phyloP scores from a whole-genome alignment of 768 basidiomycete genomes.

The Pleurotus cornucopiae region DNA sequence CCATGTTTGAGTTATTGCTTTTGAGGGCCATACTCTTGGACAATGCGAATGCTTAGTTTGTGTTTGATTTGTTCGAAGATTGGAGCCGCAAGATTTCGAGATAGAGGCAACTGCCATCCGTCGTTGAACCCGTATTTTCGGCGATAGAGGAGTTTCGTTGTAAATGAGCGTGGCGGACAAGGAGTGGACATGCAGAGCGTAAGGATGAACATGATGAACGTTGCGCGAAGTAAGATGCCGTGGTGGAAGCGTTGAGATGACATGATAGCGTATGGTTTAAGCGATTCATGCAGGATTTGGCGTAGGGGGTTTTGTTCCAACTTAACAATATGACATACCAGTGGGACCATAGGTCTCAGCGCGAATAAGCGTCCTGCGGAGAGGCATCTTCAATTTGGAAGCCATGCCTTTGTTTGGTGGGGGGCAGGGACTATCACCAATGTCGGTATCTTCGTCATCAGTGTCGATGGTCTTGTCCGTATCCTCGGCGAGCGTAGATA shows the following conservation, averaged over 20 bases:
- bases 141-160: not conserved
- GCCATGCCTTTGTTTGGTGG: constrained; percentile 58
- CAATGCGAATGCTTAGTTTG: not conserved
- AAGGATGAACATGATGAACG: not conserved
- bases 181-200: constrained; percentile 2
- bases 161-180: not conserved
- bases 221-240: constrained; percentile 2
- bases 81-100: not conserved
- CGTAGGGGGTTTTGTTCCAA: not conserved
- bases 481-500: constrained; percentile 67
- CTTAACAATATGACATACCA: constrained; percentile 44
- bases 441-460: constrained; percentile 70
- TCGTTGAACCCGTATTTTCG: not conserved
- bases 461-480: constrained; percentile 42
- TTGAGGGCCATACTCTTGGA: not conserved
- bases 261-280: not conserved
- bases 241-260: not conserved
- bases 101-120: not conserved
- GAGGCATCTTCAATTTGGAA: constrained; percentile 56
- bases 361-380: constrained; percentile 44
- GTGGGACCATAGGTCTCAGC: constrained; percentile 69
- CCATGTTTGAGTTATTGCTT: not conserved
- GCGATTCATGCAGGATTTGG: not conserved
- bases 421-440: constrained; percentile 87
- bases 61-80: not conserved